Evolutionary conservation across 495 filamentous ascomycete species (phyloP), one percentile per base, ranked within the genome.

Genomic region (Penicillium silybi): DNA sequence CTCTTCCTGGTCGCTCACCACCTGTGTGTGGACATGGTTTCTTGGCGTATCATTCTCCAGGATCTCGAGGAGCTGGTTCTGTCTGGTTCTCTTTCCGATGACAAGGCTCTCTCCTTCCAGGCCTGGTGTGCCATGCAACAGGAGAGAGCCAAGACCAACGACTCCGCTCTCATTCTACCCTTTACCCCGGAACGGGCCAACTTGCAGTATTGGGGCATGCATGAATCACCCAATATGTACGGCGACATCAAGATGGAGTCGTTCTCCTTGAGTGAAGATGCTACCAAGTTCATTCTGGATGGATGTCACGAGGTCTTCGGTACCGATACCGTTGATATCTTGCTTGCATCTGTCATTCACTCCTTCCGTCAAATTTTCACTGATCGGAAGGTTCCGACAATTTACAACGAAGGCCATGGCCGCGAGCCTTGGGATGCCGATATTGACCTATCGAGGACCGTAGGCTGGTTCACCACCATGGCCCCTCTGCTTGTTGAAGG

Each of bases 1-100:
- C 63, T 89, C 4, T 86, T 85, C 62, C 63, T 90, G 19, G 74
- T 75, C 0, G 84, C 79, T n/a, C 83, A 87, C 58, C 86, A 89
- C 54, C 69, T 88, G 0, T 82, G 81, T 17, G 74, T 89, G 46
- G 87, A 90, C 58, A 77, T 87, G 42, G 80, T 85, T 0, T 89
- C 87, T 2, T 89, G 85, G 85, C 74, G 81, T 23, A 74, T 86
- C 48, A 78, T 89, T 27, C 72, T 86, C 15, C 71, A 85, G 25
- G 87, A 90, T 46, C 61, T 89, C 2, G 80, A 87, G 53, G 80
- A 86, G 40, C 62, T 84, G 2, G 63, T 90, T n/a, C 56, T 71
- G 5, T 59, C 65, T 16, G 70, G 72, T 2, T 64, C 68, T 13
- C 41, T 71, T 8, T 60, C 62, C 15, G 65, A 67, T 18, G 70